Percentiles rank a stretch among this genome's conserved stretches.
Conservation (phyloP, 257 asterid genomes). For the Mitragyna speciosa region DNA sequence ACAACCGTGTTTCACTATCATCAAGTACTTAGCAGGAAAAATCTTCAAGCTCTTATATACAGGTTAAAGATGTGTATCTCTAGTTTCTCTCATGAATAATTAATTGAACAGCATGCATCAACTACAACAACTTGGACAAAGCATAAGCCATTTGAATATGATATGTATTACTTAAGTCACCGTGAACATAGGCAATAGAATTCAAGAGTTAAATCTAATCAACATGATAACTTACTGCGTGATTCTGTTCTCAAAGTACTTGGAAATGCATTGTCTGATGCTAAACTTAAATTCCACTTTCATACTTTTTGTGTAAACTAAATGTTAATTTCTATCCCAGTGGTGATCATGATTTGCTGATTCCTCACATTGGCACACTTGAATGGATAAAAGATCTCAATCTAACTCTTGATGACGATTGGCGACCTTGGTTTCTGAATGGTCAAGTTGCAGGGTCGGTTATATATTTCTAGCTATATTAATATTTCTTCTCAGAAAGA, state of each 20-base stretch:
- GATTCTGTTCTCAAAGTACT: too few species aligned
- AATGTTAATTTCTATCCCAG: constrained; percentile 1
- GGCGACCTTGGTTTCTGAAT: constrained; percentile 39
- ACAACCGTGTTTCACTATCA: constrained; percentile 19
- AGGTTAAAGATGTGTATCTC: constrained; percentile 1
- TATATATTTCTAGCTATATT: not conserved
- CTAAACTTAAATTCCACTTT: too few species aligned
- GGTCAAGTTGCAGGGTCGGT: constrained; percentile 41
- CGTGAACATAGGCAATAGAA: too few species aligned
- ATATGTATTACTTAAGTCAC: not conserved
- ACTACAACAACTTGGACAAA: too few species aligned
- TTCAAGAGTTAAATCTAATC: too few species aligned
- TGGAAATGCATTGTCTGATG: too few species aligned
- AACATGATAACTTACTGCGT: too few species aligned
- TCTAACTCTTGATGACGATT: constrained; percentile 22
- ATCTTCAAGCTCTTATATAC: constrained; percentile 15
- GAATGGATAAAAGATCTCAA: constrained; percentile 23
- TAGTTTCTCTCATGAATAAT: not conserved
- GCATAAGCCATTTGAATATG: too few species aligned
- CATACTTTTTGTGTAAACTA: too few species aligned
- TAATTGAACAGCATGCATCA: not conserved
- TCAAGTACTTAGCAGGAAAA: constrained; percentile 6
- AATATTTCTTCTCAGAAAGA: not conserved
- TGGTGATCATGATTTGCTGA: constrained; percentile 25
- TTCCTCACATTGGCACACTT: constrained; percentile 21